Evolutionary conservation across 768 basidiomycete genomes (phyloP), one percentile per base, ranked within the genome.

Genomic region (Calocybe cyanea): DNA sequence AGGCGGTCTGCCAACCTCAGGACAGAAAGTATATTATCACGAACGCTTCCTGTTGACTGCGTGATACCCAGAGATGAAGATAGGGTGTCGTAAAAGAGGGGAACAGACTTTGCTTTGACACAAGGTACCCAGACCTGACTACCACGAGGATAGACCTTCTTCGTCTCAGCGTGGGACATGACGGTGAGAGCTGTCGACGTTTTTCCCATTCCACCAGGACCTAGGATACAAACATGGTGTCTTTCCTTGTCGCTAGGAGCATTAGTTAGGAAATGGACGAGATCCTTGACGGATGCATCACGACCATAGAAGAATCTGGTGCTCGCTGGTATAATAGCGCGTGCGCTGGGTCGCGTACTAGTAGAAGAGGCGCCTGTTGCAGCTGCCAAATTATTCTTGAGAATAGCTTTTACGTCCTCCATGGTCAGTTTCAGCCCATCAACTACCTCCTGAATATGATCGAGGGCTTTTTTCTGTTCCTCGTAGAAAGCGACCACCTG

Each of bases 201-300:
- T 41, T 66, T 68, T 0, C 66, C 64, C 10, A 66, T 62, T 2
- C 66, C 63, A 0, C 64, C 66, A 8, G 60, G 46, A 4, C 66
- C 66, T 7, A 68, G 43, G 17, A 68, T 61, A 18, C 34, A 35
- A 9, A 64, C 24, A 15, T 50, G 52, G 10, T 57, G 48, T 2
- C 53, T 48, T 25, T 20, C 36, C 1, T 61, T 37, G 34, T 6
- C n/a, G 13, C 14, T 14, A 6, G 34, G 13, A n/a, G 34, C 34
- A 18, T 18, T 18, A 7, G 34, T 35, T 18, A 35, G n/a, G 17
- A 35, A 14, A 14, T 6, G n/a, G 9, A 50, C 49, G 14, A 59
- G 43, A 14, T 52, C 56, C 11, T 32, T 28, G n/a, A 59, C 51
- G 14, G 57, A 6, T 2, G 38, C 18, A 25, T 57, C 57, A 17